These are phyloP conservation scores for Glarea lozoyensis DNA, from an alignment of 495 filamentous ascomycete genomes.

Conservation along the genomic window DNA sequence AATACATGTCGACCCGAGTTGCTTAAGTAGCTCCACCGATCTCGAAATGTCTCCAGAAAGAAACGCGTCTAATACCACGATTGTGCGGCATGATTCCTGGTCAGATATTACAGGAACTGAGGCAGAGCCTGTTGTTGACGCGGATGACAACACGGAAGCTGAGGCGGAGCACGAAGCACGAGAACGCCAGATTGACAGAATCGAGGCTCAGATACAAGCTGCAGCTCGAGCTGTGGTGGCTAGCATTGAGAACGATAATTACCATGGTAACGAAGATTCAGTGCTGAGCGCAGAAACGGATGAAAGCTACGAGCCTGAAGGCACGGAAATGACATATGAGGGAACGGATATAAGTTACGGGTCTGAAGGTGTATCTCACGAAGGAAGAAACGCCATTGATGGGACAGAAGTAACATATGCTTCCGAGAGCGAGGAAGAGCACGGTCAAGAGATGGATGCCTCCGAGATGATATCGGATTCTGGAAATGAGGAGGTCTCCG, in stretches of 20 bases:
- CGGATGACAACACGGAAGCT: conserved; percentile 1
- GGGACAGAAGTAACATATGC: conserved; percentile 14
- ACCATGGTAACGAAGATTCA: conserved; percentile 23
- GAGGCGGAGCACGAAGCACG: conserved; percentile 7
- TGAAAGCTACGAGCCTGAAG: conserved; percentile 18
- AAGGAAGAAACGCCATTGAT: too few relatives aligned
- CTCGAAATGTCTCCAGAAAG: conserved; percentile 20
- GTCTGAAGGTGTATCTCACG: too few relatives aligned
- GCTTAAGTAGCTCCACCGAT: conserved; percentile 27
- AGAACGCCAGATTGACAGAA: conserved; percentile 16
- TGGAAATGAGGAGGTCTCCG: neutral
- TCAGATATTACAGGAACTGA: conserved; percentile 5
- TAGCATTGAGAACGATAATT: conserved; percentile 26
- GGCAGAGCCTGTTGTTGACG: neutral
- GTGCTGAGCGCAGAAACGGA: conserved; percentile 26
- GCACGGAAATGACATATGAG: conserved; percentile 19
- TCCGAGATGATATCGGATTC: too few relatives aligned
- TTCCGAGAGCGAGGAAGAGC: conserved; percentile 13
- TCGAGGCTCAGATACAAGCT: conserved; percentile 34
- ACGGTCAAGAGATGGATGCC: conserved; percentile 1
- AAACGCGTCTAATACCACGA: conserved; percentile 8
- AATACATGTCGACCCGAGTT: conserved; percentile 34
- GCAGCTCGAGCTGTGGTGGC: conserved; percentile 32
- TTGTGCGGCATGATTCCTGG: conserved; percentile 15
- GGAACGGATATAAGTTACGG: conserved; percentile 14